These are phyloP conservation scores for Hypoxylon sp. DNA, from an alignment of 2,329 filamentous ascomycete genomes.

Conservation along the genomic window DNA sequence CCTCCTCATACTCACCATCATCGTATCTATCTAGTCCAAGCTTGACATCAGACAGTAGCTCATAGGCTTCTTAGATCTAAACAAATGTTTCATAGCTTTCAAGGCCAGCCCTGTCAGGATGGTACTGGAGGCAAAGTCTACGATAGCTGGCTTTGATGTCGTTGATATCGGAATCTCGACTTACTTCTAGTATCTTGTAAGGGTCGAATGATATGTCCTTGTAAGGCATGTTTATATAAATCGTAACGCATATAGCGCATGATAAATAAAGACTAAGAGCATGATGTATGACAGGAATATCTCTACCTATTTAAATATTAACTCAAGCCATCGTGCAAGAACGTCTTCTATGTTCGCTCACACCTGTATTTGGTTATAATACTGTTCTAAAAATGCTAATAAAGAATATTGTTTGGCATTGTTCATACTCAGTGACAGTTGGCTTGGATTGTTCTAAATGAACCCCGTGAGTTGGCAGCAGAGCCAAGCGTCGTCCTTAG, in stretches of 20 bases:
- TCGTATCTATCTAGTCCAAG: too few relatives aligned
- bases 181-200: conserved; percentile 11
- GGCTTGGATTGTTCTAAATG: background rate
- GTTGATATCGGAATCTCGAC: background rate
- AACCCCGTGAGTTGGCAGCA: background rate
- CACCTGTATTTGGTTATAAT: background rate
- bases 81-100: conserved; percentile 4
- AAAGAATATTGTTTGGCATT: background rate
- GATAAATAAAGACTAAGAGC: background rate
- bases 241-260: background rate
- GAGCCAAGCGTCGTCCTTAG: too few relatives aligned
- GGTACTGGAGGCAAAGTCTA: conserved; percentile 1
- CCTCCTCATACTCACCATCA: conserved; percentile 2
- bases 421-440: background rate
- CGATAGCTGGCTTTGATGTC: conserved; percentile 6
- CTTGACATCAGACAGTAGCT: background rate
- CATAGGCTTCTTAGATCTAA: conserved; percentile 20
- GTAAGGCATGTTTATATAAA: conserved; percentile 8
- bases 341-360: background rate
- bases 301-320: background rate
- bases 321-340: background rate
- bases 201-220: conserved; percentile 6
- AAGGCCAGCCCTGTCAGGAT: conserved; percentile 12
- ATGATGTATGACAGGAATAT: background rate
- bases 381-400: background rate